These are phyloP conservation scores for Pontederia crassipes DNA, from an alignment of 176 grass and related monocot genomes.

Conservation along the genomic window DNA sequence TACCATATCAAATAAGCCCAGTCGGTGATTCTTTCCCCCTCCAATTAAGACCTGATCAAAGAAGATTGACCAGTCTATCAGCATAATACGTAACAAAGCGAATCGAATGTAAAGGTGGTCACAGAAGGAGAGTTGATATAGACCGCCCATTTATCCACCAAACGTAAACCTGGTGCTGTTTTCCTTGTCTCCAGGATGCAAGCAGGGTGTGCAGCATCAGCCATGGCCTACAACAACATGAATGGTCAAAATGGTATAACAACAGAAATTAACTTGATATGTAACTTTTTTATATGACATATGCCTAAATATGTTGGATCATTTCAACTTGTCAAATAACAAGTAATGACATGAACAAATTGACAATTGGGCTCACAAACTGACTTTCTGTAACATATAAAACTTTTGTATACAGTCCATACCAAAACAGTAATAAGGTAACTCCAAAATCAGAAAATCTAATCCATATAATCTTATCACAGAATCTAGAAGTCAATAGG, in stretches of 20 bases:
- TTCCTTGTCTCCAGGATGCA: slow-evolving; percentile 91
- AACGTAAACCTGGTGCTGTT: slow-evolving; percentile 86
- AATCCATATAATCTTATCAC: no score
- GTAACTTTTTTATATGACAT: no score
- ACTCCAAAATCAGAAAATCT: no score
- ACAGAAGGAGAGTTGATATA: slow-evolving; percentile 22
- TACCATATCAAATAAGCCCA: slow-evolving; percentile 99
- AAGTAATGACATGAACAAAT: no score
- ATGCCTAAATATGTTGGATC: no score
- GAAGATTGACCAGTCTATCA: background rate
- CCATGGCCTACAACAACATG: slow-evolving; percentile 54
- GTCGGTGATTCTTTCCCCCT: slow-evolving; percentile 88
- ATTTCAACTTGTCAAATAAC: no score
- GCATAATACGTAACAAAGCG: slow-evolving; percentile 6
- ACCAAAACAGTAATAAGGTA: no score
- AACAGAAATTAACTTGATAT: no score
- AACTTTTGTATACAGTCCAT: no score
- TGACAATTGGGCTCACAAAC: no score
- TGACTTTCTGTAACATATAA: no score
- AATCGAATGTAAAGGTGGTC: background rate
- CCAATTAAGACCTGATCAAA: slow-evolving; percentile 70
- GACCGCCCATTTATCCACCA: slow-evolving; percentile 93
- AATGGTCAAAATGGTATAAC: background rate
- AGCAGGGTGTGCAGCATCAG: slow-evolving; percentile 75
- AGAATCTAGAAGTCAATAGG: no score